These are phyloP conservation scores for Neoboletus subvelutipes DNA, from an alignment of 768 basidiomycete species.

Conservation along the genomic window DNA sequence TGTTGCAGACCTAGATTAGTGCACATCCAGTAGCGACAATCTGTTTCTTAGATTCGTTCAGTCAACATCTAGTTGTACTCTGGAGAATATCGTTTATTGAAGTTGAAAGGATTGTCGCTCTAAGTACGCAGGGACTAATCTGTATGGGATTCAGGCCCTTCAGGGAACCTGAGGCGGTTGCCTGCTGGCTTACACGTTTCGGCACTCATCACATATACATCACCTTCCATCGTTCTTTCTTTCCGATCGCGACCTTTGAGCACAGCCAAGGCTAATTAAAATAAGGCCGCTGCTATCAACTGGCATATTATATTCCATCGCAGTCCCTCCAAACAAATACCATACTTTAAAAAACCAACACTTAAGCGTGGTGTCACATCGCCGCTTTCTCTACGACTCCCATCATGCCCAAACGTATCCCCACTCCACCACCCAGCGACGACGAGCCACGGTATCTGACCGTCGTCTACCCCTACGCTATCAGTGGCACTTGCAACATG, in stretches of 20 bases:
- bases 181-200: background rate
- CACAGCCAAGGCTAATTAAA: background rate
- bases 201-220: background rate
- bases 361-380: background rate
- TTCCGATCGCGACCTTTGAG: background rate
- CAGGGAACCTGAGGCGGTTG: too few species aligned
- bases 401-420: constrained; percentile 41
- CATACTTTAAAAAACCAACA: background rate
- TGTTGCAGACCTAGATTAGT: background rate
- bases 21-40: background rate
- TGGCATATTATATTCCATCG: constrained; percentile 1
- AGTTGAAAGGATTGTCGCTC: too few species aligned
- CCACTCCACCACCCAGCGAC: constrained; percentile 42
- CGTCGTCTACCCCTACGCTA: constrained; percentile 46
- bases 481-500: constrained; percentile 39
- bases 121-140: background rate
- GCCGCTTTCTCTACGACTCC: background rate
- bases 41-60: background rate
- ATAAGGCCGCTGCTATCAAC: background rate
- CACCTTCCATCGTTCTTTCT: background rate
- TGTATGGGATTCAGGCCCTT: background rate
- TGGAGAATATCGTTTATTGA: background rate
- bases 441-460: constrained; percentile 47
- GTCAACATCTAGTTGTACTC: background rate
- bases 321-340: background rate